Evolutionary conservation across 1,284 basidiomycete species (phyloP).

Genomic region (Meira nashicola): DNA sequence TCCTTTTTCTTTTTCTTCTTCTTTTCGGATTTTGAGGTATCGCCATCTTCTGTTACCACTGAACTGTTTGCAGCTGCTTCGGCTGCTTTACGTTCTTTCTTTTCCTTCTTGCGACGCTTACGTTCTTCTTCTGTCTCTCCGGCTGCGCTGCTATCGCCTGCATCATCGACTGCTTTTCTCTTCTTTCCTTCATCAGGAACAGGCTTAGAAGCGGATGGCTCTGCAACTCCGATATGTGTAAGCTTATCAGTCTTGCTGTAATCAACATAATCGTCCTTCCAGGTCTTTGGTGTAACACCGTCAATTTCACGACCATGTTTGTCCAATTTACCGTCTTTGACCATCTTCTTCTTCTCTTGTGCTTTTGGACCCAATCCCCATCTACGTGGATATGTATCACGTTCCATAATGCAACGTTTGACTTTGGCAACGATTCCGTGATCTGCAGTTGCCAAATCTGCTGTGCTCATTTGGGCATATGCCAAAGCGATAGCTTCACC

Average conservation of each 20-base stretch:
- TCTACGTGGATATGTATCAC: constrained; percentile 92
- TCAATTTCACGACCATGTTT: constrained; percentile 90
- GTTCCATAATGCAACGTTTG: constrained; percentile 98
- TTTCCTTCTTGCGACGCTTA: constrained; percentile 52
- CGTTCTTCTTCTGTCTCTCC: constrained; percentile 49
- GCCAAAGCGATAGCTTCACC: constrained; percentile 97
- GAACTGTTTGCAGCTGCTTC: constrained; percentile 27
- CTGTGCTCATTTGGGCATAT: constrained; percentile 77
- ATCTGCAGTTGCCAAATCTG: constrained; percentile 94
- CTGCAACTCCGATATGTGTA: constrained; percentile 25
- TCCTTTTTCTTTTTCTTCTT: constrained; percentile 45
- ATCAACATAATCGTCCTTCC: constrained; percentile 90
- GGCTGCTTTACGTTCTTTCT: constrained; percentile 51
- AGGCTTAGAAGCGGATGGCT: constrained; percentile 13
- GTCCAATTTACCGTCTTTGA: constrained; percentile 78
- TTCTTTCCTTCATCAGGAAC: constrained; percentile 20
- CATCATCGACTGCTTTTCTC: constrained; percentile 30
- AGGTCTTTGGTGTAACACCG: constrained; percentile 83
- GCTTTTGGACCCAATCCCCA: constrained; percentile 98
- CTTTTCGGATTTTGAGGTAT: constrained; percentile 32
- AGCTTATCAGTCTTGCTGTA: constrained; percentile 61
- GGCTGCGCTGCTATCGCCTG: constrained; percentile 30
- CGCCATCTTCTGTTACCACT: constrained; percentile 20
- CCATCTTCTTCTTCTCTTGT: constrained; percentile 86
- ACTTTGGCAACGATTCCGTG: constrained; percentile 99